Evolutionary conservation across 495 filamentous ascomycete species (phyloP).

Genomic region (Pyronema domesticum): DNA sequence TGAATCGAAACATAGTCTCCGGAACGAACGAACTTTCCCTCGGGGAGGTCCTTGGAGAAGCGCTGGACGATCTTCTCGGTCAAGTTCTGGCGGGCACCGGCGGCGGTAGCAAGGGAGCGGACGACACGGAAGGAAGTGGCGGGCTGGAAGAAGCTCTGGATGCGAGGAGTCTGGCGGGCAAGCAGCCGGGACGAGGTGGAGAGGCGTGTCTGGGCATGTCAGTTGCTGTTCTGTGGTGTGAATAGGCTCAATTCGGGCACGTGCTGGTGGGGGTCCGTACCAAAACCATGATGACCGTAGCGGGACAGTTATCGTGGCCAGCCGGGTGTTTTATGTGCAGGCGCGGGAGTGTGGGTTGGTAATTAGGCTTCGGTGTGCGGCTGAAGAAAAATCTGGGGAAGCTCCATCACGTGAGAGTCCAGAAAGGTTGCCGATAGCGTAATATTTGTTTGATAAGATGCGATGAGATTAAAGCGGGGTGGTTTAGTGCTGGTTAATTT

Average conservation of each 20-base stretch:
- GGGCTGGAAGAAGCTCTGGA: constrained; percentile 26
- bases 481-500: background rate
- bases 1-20: constrained; percentile 73
- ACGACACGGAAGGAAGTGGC: constrained; percentile 24
- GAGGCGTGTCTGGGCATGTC: background rate
- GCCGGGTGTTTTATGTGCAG: background rate
- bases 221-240: background rate
- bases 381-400: background rate
- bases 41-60: constrained; percentile 50
- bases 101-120: constrained; percentile 21
- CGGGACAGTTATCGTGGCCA: no score
- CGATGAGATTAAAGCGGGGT: background rate
- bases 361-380: background rate
- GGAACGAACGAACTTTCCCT: constrained; percentile 50
- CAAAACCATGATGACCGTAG: constrained; percentile 2
- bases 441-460: background rate
- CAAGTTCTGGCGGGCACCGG: constrained; percentile 49
- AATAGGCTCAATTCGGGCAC: background rate
- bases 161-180: constrained; percentile 8
- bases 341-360: background rate
- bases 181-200: background rate
- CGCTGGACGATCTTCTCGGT: constrained; percentile 86
- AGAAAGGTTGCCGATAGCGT: background rate
- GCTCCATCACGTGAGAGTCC: background rate
- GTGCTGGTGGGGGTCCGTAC: background rate